phyloP scores from a whole-genome alignment of 2,329 filamentous ascomycete genomes.

The Cladosporium sphaerospermum region DNA sequence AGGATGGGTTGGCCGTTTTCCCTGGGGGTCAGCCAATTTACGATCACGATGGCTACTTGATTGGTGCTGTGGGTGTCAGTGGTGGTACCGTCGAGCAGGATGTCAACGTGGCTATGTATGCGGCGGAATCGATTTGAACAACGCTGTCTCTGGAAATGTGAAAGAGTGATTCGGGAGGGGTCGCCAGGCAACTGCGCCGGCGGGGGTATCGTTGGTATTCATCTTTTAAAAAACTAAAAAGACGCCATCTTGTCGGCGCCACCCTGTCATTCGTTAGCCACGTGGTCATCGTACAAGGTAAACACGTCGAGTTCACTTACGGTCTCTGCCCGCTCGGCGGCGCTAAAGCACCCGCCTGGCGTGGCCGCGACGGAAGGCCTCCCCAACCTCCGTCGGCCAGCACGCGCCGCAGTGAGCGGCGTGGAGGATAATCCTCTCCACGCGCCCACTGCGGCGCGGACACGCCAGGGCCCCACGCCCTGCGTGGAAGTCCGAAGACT shows the following conservation, averaged over 20 bases:
- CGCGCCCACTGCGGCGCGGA: neutral
- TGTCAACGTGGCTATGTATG: slow-evolving; percentile 16
- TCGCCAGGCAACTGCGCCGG: neutral
- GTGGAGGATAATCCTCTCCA: no score
- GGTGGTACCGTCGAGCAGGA: slow-evolving; percentile 26
- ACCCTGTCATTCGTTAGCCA: no score
- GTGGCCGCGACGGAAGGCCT: no score
- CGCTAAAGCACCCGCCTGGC: no score
- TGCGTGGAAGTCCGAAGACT: neutral
- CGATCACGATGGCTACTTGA: slow-evolving; percentile 22
- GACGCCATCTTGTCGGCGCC: neutral
- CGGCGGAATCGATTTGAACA: slow-evolving; percentile 15
- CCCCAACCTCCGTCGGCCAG: no score
- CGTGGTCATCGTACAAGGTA: no score
- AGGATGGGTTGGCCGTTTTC: slow-evolving; percentile 26
- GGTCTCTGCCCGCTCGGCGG: no score
- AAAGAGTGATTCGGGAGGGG: neutral
- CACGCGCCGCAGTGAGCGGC: no score
- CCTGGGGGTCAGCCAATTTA: slow-evolving; percentile 25
- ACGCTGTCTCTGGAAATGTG: slow-evolving; percentile 5
- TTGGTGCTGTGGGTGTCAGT: slow-evolving; percentile 26
- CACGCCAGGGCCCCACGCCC: neutral
- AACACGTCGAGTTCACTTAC: no score
- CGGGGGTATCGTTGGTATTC: neutral
- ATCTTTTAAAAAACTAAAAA: neutral